Evolutionary conservation across 768 basidiomycete species (phyloP), one percentile per base, ranked within the genome.

Genomic region (Leucocoprinus birnbaumii): DNA sequence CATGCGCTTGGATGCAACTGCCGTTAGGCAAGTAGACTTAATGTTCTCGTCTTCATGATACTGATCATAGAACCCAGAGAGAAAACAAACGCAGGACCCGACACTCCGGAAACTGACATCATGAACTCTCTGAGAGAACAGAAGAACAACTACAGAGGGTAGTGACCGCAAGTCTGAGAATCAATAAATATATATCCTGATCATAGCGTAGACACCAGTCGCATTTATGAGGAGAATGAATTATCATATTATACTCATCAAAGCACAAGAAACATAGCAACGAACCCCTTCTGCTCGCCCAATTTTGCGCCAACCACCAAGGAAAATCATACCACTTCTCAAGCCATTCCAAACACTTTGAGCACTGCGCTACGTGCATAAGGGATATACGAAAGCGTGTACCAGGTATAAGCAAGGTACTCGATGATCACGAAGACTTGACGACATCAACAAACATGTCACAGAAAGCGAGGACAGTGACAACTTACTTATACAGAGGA

Each of bases 371-470:
- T 66, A 52, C 94, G 81, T 2, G 94, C 94, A 63, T 95, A 96
- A 2, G 94, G 94, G 62, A 98, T 92, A 73, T 95, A 97, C 6
- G 86, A 88, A 26, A 90, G 71, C 48, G 80, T 84, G 68, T 89
- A 95, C 93, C 94, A 97, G 19, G 87, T 84, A 70, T 89, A 96
- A 5, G 94, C 94, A 55, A 96, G 77, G 69, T 91, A 96, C 69
- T 95, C 86, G 68, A 97, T 75, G 71, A 96, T 79, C 56, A 97
- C 94, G 68, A 97, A 91, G 55, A 94, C 91, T 91, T 71, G 44
- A 40, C 37, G n/a, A 61, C 11, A 59, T 51, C 19, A 21, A 42
- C 48, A 10, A 53, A 48, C 34, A 56, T 8, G 11, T 34, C 16
- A 16, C 2, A 43, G 22, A 19, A 21, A 38, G 44, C 19, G 27